Evolutionary conservation across 805 yeast species (phyloP).

Genomic region (Zygosaccharomyces lentus): DNA sequence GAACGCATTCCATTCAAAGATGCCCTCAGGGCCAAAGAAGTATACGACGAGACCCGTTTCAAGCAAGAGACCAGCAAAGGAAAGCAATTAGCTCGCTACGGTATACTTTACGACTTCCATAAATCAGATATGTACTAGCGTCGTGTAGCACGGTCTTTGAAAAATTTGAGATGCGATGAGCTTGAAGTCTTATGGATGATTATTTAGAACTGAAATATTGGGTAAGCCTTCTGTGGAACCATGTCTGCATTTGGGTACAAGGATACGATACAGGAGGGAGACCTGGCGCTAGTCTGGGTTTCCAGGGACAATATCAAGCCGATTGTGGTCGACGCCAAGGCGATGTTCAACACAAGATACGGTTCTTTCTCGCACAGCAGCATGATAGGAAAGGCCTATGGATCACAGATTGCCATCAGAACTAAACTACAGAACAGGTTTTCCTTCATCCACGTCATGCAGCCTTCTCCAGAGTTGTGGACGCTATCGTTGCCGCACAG

Average conservation of each 20-base stretch:
- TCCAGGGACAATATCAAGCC: constrained; percentile 80
- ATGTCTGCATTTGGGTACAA: constrained; percentile 49
- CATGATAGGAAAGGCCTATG: constrained; percentile 79
- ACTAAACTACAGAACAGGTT: constrained; percentile 50
- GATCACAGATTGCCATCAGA: constrained; percentile 74
- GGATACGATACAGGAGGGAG: constrained; percentile 75
- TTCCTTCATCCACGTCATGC: constrained; percentile 82
- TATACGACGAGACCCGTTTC: constrained; percentile 34
- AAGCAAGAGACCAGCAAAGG: constrained; percentile 43
- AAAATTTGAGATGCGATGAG: constrained; percentile 7
- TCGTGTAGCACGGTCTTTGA: constrained; percentile 6
- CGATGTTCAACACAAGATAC: constrained; percentile 72
- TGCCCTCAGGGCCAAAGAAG: constrained; percentile 47
- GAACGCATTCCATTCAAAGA: constrained; percentile 56
- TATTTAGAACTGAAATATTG: not conserved
- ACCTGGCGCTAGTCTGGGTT: constrained; percentile 80
- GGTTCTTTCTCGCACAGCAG: constrained; percentile 82
- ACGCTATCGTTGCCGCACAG: constrained; percentile 92
- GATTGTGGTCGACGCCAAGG: constrained; percentile 54
- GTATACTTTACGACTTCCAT: constrained; percentile 54
- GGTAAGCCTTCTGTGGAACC: constrained; percentile 14
- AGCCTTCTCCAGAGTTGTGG: constrained; percentile 96
- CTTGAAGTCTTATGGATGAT: not conserved
- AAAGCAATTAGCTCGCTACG: constrained; percentile 48
- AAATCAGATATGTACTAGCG: constrained; percentile 50